Evolutionary conservation across 2,329 filamentous ascomycete species (phyloP), one percentile per base, ranked within the genome.

Genomic region (Immersiporthe knoxdaviesiana): DNA sequence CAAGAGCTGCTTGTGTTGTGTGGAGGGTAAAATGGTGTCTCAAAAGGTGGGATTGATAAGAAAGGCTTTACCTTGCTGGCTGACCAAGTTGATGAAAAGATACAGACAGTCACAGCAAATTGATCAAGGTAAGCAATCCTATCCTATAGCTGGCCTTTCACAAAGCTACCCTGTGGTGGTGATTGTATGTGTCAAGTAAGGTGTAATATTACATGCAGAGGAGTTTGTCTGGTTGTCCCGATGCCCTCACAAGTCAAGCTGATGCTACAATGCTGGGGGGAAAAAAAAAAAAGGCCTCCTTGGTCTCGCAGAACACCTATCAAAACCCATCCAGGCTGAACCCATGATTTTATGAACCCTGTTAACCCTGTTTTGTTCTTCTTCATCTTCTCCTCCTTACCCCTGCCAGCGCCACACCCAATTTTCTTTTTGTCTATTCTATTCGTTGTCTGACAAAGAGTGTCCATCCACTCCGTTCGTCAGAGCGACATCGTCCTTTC

Each of bases 401-500:
- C 7, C 52, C 5, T 21, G 52, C n/a, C n/a, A n/a, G n/a, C n/a
- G n/a, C 14, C 10, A 12, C 7, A 35, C 35, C 35, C 35, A 4
- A 8, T 21, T 37, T 14, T 16, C 21, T 60, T 32, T 58, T 2
- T 21, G 37, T 54, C 52, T 39, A 41, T 12, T 59, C 54, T 65
- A 60, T 58, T 71, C 72, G 11, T 70, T 72, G 16, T 68, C 72
- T n/a, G 72, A 71, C 14, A 71, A 67, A 32, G 66, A 69, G n/a
- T 75, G 72, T 62, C 77, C 75, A 39, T 77, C 75, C 63, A 75
- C 75, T 27, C 79, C 81, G 67, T 82, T 80, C 18, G 59, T 41
- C 65, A 52, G 66, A 2, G 58, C 68, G n/a, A 72, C 74, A 67
- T 68, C 74, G 24, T 72, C 72, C 71, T 74, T 79, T 59, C 75